Evolutionary conservation across 179 eudicot species (phyloP).

Genomic region (Amaranthus tricolor): DNA sequence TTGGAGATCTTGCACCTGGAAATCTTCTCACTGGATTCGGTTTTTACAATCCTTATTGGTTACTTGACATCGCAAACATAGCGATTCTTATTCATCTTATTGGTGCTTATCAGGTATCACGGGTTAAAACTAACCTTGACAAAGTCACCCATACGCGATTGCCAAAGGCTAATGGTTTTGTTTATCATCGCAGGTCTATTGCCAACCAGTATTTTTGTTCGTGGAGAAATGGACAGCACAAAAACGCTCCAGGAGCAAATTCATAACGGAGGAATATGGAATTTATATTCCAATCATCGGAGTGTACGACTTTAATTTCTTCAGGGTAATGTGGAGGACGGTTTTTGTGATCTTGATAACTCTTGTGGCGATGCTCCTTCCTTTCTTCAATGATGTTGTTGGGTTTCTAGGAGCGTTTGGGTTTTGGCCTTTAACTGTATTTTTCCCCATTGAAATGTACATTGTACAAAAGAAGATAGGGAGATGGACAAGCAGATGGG

Average conservation of each 20-base stretch:
- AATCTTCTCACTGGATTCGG: slow-evolving; percentile 66
- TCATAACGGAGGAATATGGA: slow-evolving; percentile 40
- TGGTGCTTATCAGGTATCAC: slow-evolving; percentile 49
- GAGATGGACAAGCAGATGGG: slow-evolving; percentile 53
- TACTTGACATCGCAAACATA: slow-evolving; percentile 54
- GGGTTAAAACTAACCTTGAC: too few relatives aligned
- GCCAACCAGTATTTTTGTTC: slow-evolving; percentile 50
- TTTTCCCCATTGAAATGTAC: slow-evolving; percentile 52
- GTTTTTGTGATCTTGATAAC: slow-evolving; percentile 36
- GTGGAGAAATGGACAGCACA: slow-evolving; percentile 41
- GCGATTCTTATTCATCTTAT: slow-evolving; percentile 60
- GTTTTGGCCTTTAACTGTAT: slow-evolving; percentile 52
- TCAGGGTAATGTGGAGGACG: slow-evolving; percentile 44
- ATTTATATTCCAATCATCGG: slow-evolving; percentile 33
- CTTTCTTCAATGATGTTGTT: slow-evolving; percentile 43
- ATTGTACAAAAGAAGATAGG: slow-evolving; percentile 46
- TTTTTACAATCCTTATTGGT: slow-evolving; percentile 68
- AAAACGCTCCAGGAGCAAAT: slow-evolving; percentile 35
- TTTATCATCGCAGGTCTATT: slow-evolving; percentile 22
- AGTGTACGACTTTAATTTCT: slow-evolving; percentile 35
- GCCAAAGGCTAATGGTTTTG: too few relatives aligned
- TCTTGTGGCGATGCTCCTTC: slow-evolving; percentile 37
- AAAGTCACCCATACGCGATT: too few relatives aligned
- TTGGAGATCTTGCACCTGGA: slow-evolving; percentile 59
- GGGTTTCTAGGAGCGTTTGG: slow-evolving; percentile 46